Evolutionary conservation across 108 stramenopile species (phyloP), one percentile per base, ranked within the genome.

Genomic region (Bacterosira constricta): DNA sequence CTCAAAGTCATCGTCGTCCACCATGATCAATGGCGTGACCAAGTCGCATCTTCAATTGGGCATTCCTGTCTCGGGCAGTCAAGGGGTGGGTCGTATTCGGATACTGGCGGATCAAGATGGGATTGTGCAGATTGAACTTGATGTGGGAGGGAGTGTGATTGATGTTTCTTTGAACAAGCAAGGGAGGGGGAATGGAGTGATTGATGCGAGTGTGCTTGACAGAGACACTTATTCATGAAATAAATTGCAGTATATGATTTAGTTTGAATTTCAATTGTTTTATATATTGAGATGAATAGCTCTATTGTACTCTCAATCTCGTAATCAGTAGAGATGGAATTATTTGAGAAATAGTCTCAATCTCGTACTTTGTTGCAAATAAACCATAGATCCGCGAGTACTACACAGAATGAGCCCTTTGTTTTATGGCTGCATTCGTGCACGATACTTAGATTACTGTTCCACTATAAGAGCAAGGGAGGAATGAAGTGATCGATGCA

Each of bases 1-100:
- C 5, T 39, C 55, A 4, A 25, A 34, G 23, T 29, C 55, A 0
- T 55, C 27, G 6, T 30, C 55, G 35, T 57, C 66, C 53, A 57
- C 39, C 30, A 67, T 54, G 55, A 53, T 67, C n/a, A 67, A 67
- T 32, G 66, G 30, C 6, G 21, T 67, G 52, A 67, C 29, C 6
- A 25, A 53, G n/a, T 57, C 55, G 15, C 52, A 53, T 4, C 21
- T 67, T 1, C 55, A 67, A 46, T 27, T 57, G 20, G 10, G n/a
- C 2, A 30, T 52, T 23, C 55, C 52, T 18, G 27, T 55, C 4
- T 23, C 38, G 0, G 66, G 66, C 12, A 32, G 15, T 29, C 18
- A 39, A 23, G 26, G n/a, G 1, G 8, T n/a, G 4, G 61, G 61
- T 29, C 61, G 42, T 3, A 42, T 41, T 8, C 39, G 41, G 15